Percentiles rank a stretch among this genome's conserved stretches.
Evolutionary conservation across 148 eudicot species (phyloP).

Genomic region (Oxyria digyna): DNA sequence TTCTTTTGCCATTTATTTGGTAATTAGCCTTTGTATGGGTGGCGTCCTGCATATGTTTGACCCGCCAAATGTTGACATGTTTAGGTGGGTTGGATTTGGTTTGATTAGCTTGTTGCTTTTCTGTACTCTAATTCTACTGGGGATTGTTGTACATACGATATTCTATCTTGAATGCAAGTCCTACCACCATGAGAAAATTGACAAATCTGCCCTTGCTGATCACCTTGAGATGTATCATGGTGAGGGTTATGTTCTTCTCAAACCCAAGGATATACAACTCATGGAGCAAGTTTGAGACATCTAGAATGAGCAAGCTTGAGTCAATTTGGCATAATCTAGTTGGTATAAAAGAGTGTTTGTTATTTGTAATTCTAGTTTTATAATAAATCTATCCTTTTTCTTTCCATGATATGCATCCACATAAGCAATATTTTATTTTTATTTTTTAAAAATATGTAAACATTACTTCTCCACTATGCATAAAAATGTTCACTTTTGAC

Average conservation of each 20-base stretch:
- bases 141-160: slow-evolving; percentile 40
- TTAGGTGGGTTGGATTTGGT: slow-evolving; percentile 23
- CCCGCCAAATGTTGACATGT: slow-evolving; percentile 7
- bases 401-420: too few species aligned
- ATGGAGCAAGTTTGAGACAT: not conserved
- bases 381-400: too few species aligned
- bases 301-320: too few species aligned
- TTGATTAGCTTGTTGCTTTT: slow-evolving; percentile 18
- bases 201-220: slow-evolving; percentile 41
- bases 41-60: slow-evolving; percentile 9
- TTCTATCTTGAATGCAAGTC: slow-evolving; percentile 60
- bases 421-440: too few species aligned
- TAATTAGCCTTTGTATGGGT: not conserved
- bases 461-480: too few species aligned
- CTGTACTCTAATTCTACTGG: slow-evolving; percentile 21
- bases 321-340: too few species aligned
- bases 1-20: not conserved
- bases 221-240: slow-evolving; percentile 53
- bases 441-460: too few species aligned
- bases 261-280: not conserved
- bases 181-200: slow-evolving; percentile 45
- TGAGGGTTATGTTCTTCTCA: slow-evolving; percentile 15
- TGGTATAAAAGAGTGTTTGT: too few species aligned
- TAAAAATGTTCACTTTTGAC: too few species aligned
- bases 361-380: too few species aligned